Evolutionary conservation across 1,284 basidiomycete genomes (phyloP).

Genomic region (Leccinum insigne): DNA sequence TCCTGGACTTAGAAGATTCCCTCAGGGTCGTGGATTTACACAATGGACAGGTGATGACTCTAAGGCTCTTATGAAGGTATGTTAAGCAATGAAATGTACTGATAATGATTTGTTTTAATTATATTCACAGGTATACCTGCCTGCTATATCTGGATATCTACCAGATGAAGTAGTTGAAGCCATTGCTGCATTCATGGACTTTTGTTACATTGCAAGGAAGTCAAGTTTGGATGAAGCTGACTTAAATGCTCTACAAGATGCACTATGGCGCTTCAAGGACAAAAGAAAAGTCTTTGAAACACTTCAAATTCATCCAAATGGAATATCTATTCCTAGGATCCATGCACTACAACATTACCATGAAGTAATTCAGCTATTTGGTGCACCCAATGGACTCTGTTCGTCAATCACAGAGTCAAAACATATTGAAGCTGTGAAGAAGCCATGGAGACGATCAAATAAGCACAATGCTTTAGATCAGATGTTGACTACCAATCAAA

Average conservation of each 20-base stretch:
- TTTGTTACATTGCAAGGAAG: slow-evolving; percentile 4
- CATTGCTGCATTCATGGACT: not conserved
- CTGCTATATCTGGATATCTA: not conserved
- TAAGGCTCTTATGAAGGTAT: not conserved
- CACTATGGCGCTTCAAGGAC: not conserved
- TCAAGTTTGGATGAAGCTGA: not conserved
- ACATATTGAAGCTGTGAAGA: not conserved
- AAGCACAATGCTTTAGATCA: not conserved
- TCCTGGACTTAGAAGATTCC: not conserved
- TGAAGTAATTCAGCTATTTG: not conserved
- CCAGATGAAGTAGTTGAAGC: not conserved
- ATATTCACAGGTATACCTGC: not conserved
- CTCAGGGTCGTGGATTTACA: not conserved
- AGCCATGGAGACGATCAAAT: not conserved
- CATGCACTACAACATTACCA: not conserved
- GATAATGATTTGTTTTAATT: too few relatives aligned
- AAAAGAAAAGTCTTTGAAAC: not conserved
- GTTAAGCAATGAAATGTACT: not conserved
- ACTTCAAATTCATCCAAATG: not conserved
- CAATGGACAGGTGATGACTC: not conserved
- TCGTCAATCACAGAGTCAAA: not conserved
- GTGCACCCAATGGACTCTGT: not conserved
- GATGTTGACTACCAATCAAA: not conserved
- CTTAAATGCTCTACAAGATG: not conserved
- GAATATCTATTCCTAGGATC: not conserved